Conservation (phyloP, 108 stramenopile species). For the Nannochloropsis gaditana region DNA sequence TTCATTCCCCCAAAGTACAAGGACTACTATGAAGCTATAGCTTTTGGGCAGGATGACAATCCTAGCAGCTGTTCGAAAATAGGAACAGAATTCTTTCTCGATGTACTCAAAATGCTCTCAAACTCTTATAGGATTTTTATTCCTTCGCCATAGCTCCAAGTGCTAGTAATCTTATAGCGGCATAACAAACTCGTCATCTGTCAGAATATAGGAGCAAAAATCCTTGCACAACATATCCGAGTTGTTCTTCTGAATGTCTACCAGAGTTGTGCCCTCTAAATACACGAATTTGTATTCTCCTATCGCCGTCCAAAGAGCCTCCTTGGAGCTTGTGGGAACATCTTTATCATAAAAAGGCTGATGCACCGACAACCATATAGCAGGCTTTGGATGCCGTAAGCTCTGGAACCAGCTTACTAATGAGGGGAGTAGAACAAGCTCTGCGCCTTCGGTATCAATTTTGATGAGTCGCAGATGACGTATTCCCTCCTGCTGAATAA, state of each 20-base stretch:
- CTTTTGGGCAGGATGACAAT: too few relatives aligned
- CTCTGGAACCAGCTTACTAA: not conserved
- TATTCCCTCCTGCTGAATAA: not conserved
- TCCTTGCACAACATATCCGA: not conserved
- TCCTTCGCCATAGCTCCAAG: too few relatives aligned
- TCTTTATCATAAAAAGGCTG: conserved; percentile 4
- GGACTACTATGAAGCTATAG: too few relatives aligned
- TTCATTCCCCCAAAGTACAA: too few relatives aligned
- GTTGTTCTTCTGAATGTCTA: not conserved
- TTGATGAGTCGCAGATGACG: not conserved
- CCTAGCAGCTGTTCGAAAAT: too few relatives aligned
- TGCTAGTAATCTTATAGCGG: not conserved
- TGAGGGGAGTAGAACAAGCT: conserved; percentile 11
- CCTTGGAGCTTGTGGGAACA: not conserved
- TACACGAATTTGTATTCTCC: not conserved
- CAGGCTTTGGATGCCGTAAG: not conserved
- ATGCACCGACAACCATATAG: not conserved
- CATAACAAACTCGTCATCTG: not conserved
- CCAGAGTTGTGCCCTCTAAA: not conserved
- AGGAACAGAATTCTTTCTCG: too few relatives aligned
- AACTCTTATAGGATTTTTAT: too few relatives aligned
- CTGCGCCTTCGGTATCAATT: not conserved
- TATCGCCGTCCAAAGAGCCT: not conserved
- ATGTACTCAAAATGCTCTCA: too few relatives aligned
- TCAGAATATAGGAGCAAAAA: not conserved